A percentile compares a stretch with the other conserved stretches of the same genome.
These are phyloP conservation scores for Boletus subcaerulescens DNA, from an alignment of 768 basidiomycete genomes.

Conservation along the genomic window DNA sequence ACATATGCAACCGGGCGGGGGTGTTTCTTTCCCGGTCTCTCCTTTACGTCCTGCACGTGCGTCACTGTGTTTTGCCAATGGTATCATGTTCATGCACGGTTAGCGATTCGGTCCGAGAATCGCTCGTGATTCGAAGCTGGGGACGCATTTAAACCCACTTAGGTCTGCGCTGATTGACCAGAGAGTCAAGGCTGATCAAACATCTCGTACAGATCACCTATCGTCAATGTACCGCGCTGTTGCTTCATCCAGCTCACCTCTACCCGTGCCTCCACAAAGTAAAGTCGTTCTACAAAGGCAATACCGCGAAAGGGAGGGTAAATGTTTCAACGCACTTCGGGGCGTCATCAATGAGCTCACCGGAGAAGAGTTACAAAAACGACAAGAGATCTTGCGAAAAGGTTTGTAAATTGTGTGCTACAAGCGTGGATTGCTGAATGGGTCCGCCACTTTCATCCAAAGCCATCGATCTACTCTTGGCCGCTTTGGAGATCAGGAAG, in stretches of 20 bases:
- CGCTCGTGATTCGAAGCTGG: too few species aligned
- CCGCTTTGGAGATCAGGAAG: not conserved
- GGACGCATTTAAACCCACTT: constrained; percentile 7
- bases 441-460: not conserved
- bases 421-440: not conserved
- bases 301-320: constrained; percentile 22
- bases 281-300: constrained; percentile 16
- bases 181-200: not conserved
- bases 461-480: constrained; percentile 14
- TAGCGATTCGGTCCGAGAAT: too few species aligned
- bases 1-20: too few species aligned
- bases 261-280: constrained; percentile 1
- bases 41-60: not conserved
- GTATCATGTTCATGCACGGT: too few species aligned
- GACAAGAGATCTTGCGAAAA: constrained; percentile 22
- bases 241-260: not conserved
- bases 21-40: not conserved
- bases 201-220: not conserved
- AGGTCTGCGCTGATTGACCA: not conserved
- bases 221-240: not conserved
- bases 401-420: constrained; percentile 4
- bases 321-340: constrained; percentile 22
- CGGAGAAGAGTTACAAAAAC: constrained; percentile 8
- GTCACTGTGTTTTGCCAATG: too few species aligned
- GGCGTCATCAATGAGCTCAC: constrained; percentile 18